Base-by-base conservation (phyloP, 495 filamentous ascomycete genomes). In the Podospora conica region DNA sequence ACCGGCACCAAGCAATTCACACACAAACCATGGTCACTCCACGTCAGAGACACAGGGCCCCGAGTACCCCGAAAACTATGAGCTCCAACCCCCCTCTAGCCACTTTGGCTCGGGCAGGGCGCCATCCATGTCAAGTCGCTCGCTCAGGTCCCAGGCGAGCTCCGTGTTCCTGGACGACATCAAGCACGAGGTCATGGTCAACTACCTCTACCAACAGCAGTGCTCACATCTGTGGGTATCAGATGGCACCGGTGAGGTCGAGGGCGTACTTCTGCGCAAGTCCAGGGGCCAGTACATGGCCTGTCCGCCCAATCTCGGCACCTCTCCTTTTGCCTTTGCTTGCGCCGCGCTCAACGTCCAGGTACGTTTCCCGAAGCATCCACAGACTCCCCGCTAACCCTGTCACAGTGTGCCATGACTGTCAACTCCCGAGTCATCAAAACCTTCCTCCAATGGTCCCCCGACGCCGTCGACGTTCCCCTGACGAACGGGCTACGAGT, bases 121-220 rank as follows among this genome's bases (percentile, higher is more conserved):
- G 67, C 78, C 79, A 58, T 87, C 86, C 0, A 66, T 82, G 40
- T 85, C 83, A 1, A 76, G 68, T 2, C 75, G 73, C 20, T 80
- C 80, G 48, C 71, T 76, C 48, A 73, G 76, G 58, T 86, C 84
- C 9, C 75, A 68, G 18, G 75, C 75, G 24, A 85, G 81, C 68
- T 88, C 87, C 20, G 78, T 83, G 58, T 84, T 88, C 61, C 70
- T 90, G 23, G 88, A 91, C 64, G 88, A 91, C 67, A 90, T 93
- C 73, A 91, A 90, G 71, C 89, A 90, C 73, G 89, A 92, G 71
- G 87, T 93, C 63, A 92, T 93, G 90, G 89, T 89, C 53, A 92
- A 90, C 71, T 91, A 89, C 69, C 80, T 93, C 24, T 90, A 90
- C 75, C 90, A 93, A 70, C 89, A 92, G 72, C 88, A 91, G 75